These are phyloP conservation scores for Climacium dendroides DNA, from an alignment of 225 moss, liverwort and hornwort species.

Conservation along the genomic window DNA sequence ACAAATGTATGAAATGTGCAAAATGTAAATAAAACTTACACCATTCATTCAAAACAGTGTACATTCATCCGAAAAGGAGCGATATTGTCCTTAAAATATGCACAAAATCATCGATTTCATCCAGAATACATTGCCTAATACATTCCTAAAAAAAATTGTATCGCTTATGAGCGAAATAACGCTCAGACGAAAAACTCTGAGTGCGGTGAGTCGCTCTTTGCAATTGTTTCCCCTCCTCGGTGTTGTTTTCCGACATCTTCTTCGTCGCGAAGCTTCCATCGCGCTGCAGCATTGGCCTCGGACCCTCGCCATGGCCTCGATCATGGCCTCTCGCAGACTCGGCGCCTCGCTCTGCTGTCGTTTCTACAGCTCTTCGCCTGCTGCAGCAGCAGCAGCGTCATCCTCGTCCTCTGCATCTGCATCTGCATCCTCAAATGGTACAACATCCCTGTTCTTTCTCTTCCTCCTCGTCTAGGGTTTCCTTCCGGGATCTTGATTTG, in stretches of 20 bases:
- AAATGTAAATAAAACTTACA: background rate
- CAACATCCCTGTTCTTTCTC: background rate
- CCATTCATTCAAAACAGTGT: too few species aligned
- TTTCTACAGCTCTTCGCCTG: slow-evolving; percentile 5
- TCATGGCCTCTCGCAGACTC: slow-evolving; percentile 15
- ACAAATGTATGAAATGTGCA: too few species aligned
- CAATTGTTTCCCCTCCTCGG: background rate
- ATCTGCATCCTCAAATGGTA: background rate
- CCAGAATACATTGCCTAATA: background rate
- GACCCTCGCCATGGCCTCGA: background rate
- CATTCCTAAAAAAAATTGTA: background rate
- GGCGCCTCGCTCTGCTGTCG: slow-evolving; percentile 6
- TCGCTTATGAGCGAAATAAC: background rate
- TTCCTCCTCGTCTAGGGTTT: background rate
- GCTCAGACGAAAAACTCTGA: background rate
- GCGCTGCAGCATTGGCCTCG: background rate
- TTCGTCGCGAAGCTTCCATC: background rate
- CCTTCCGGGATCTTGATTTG: background rate
- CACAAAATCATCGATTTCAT: background rate
- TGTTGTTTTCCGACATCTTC: background rate
- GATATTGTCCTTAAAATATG: background rate
- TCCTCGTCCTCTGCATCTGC: slow-evolving; percentile 2
- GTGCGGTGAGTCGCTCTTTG: too few species aligned
- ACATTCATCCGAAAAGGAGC: background rate
- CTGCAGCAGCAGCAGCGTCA: background rate